Base-by-base conservation (phyloP, 306 rosid genomes). In the Cicer pinnatifidum region DNA sequence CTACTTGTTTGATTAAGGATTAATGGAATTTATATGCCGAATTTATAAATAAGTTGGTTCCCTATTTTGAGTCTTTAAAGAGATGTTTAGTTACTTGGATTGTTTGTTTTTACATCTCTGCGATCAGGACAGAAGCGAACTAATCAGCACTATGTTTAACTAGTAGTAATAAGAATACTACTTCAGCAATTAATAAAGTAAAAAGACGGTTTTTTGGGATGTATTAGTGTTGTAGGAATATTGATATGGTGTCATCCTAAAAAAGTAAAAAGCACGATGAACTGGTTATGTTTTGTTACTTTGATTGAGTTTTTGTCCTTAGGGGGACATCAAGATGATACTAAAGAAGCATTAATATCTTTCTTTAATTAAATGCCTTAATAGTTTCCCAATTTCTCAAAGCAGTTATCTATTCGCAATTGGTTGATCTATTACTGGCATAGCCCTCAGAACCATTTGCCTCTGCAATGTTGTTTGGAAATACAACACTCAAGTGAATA, bases 31-130 rank as follows among this genome's bases (percentile, higher is more conserved):
- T 61, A 61, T 76, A 68, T 67, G 56, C 56, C 73, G 83, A 85
- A 57, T 81, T 82, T 81, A 66, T 50, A 75, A 80, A 61, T 57
- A 87, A 81, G 91, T 80, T 82, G 88, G 89, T 75, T 62, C 81
- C 35, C 46, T 81, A 17, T 63, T 81, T 75, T 75, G 50, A 69
- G 59, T 81, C 63, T 69, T 72, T 37, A 13, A 75, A 75, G 80
- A 70, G 64, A 62, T 75, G 65, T 81, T 69, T 70, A 81, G 74
- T 79, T 74, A 23, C 73, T 65, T 72, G 78, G 85, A 71, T 58
- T 47, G 46, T 71, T 56, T 79, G 64, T 82, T 75, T 69, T 69
- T 73, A 70, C 66, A 33, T 80, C 66, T 73, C 79, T 67, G 23
- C 66, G 61, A 84, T 72, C 76, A 35, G 78, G 71, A 61, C 61